Evolutionary conservation across 2,329 filamentous ascomycete genomes (phyloP).

Genomic region (Hypoxylon sp.): DNA sequence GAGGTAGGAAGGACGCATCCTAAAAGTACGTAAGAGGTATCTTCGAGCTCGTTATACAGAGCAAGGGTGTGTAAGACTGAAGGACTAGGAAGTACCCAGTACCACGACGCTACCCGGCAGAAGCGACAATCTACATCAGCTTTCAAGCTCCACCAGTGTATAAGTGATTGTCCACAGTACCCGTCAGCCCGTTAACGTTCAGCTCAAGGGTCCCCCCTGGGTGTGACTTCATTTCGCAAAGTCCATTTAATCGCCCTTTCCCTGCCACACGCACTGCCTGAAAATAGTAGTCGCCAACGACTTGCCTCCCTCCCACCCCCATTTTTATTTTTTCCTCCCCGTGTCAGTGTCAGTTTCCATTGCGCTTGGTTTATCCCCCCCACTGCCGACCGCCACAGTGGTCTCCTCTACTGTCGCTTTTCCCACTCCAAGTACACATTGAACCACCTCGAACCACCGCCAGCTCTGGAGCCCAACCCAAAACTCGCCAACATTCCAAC

Average conservation of each 20-base stretch:
- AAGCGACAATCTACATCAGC: constrained; percentile 22
- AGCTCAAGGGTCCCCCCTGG: constrained; percentile 30
- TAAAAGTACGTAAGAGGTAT: constrained; percentile 19
- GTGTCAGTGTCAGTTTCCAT: constrained; percentile 18
- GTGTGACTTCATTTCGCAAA: constrained; percentile 45
- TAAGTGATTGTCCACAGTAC: constrained; percentile 39
- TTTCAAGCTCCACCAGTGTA: constrained; percentile 21
- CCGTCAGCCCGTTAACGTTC: constrained; percentile 39
- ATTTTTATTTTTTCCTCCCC: constrained; percentile 36
- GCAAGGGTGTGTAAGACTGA: background rate
- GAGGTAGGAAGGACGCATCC: constrained; percentile 21
- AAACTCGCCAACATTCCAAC: constrained; percentile 42
- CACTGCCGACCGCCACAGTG: constrained; percentile 37
- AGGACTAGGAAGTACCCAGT: constrained; percentile 22
- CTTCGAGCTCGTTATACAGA: background rate
- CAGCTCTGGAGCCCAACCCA: constrained; percentile 22
- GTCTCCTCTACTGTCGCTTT: constrained; percentile 9
- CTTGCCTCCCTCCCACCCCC: constrained; percentile 25
- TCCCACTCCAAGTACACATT: constrained; percentile 22
- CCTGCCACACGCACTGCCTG: constrained; percentile 36
- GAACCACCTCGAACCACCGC: constrained; percentile 42
- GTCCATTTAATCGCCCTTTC: constrained; percentile 42
- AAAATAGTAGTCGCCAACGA: constrained; percentile 41
- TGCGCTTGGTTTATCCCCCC: constrained; percentile 22
- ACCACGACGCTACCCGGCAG: constrained; percentile 18